Evolutionary conservation across 108 stramenopile species (phyloP).

Genomic region (Skeletonema marinoi): DNA sequence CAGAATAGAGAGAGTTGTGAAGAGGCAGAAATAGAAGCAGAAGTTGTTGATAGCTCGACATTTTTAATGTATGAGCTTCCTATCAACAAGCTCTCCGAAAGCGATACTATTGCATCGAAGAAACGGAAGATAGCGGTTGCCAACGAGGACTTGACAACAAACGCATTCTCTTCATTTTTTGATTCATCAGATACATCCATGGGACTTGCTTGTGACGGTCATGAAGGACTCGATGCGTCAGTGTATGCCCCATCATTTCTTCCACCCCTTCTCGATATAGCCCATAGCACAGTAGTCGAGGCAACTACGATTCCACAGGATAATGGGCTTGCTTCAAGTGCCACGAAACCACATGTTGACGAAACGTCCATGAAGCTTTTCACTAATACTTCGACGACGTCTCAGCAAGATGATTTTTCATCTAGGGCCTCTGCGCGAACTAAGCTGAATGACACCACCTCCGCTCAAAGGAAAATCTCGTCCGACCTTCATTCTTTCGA

Average conservation of each 20-base stretch:
- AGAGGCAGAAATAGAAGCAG: not conserved
- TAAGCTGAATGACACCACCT: not conserved
- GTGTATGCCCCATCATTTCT: conserved; percentile 74
- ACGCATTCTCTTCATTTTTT: conserved; percentile 29
- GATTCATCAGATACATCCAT: conserved; percentile 4
- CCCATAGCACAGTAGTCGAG: not conserved
- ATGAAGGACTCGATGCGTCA: conserved; percentile 61
- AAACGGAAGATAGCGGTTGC: not conserved
- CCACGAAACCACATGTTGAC: not conserved
- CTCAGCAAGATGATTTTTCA: not conserved
- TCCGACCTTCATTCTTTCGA: not conserved
- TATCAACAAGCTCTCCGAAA: not conserved
- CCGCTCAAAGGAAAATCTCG: not conserved
- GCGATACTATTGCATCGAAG: not conserved
- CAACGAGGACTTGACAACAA: conserved; percentile 11
- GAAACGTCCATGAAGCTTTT: not conserved
- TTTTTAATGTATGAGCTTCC: not conserved
- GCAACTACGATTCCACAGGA: not conserved
- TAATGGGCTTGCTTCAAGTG: not conserved
- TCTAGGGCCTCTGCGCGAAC: not conserved
- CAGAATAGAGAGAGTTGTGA: not conserved
- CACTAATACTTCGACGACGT: not conserved
- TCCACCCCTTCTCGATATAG: conserved; percentile 31
- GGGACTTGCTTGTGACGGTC: conserved; percentile 45
- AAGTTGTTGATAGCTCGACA: not conserved